A percentile compares a stretch with the other conserved stretches of the same genome.
Conservation (phyloP, 805 yeast species). For the Ogataea glucozyma region DNA sequence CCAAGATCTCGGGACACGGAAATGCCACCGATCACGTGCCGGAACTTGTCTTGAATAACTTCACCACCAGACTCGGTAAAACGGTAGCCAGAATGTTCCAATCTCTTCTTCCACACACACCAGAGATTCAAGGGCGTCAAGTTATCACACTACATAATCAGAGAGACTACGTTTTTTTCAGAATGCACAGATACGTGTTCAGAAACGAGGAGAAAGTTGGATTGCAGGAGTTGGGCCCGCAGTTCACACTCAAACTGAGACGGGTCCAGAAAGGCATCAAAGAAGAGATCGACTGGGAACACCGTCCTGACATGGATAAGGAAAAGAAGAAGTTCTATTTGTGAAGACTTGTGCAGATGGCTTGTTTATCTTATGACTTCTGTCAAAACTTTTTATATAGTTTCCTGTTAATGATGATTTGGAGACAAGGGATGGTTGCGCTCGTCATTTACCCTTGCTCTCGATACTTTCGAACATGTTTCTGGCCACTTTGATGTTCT, state of each 20-base stretch:
- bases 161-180: conserved; percentile 90
- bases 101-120: conserved; percentile 86
- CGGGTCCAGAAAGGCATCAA: conserved; percentile 88
- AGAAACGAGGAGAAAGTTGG: conserved; percentile 91
- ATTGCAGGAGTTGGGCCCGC: conserved; percentile 94
- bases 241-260: conserved; percentile 85
- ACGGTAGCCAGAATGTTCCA: conserved; percentile 93
- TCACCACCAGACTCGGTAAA: conserved; percentile 88
- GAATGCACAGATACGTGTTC: conserved; percentile 92
- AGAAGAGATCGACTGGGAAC: conserved; percentile 96
- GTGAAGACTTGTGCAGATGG: conserved; percentile 40
- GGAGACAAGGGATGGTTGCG: background rate
- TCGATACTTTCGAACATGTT: conserved; percentile 35
- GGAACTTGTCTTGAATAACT: conserved; percentile 88
- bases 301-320: conserved; percentile 92
- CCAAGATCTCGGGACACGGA: conserved; percentile 84
- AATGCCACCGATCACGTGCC: conserved; percentile 88
- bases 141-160: conserved; percentile 95
- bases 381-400: conserved; percentile 2
- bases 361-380: background rate
- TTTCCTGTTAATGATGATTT: background rate
- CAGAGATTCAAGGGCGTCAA: conserved; percentile 94
- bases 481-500: conserved; percentile 38
- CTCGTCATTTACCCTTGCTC: conserved; percentile 14
- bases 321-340: conserved; percentile 91